Percentiles rank a stretch among this genome's conserved stretches.
Evolutionary conservation across 1,284 basidiomycete genomes (phyloP).

Genomic region (Leucoagaricus sp.): DNA sequence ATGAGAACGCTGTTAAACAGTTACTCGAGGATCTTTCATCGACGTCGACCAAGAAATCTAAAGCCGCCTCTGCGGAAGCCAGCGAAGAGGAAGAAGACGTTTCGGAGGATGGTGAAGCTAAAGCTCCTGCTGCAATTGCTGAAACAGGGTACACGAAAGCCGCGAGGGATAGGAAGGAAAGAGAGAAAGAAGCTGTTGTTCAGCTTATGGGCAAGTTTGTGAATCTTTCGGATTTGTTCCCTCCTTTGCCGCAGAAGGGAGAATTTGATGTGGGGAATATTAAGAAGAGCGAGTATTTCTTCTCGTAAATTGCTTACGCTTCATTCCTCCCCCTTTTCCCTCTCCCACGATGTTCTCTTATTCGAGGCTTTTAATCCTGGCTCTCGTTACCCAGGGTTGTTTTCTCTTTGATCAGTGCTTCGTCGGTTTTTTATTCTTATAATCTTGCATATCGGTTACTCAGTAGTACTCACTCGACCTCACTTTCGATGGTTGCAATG

Average conservation of each 20-base stretch:
- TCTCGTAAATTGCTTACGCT: slow-evolving; percentile 70
- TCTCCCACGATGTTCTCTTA: no score
- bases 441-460: no score
- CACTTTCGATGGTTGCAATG: no score
- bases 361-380: no score
- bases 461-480: no score
- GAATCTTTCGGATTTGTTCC: slow-evolving; percentile 76
- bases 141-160: slow-evolving; percentile 25
- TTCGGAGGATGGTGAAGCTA: background rate
- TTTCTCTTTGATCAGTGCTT: no score
- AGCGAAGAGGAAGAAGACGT: slow-evolving; percentile 21
- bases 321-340: no score
- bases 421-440: no score
- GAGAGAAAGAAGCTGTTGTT: slow-evolving; percentile 29
- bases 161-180: slow-evolving; percentile 21
- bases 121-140: no score
- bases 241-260: slow-evolving; percentile 85
- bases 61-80: slow-evolving; percentile 22
- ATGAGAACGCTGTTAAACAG: slow-evolving; percentile 16
- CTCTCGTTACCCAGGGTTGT: no score
- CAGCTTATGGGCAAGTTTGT: slow-evolving; percentile 66
- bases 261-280: slow-evolving; percentile 87
- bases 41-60: slow-evolving; percentile 22
- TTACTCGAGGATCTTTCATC: slow-evolving; percentile 20
- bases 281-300: slow-evolving; percentile 87